These are phyloP conservation scores for Byssothecium circinans DNA, from an alignment of 2,329 filamentous ascomycete species.

Conservation along the genomic window DNA sequence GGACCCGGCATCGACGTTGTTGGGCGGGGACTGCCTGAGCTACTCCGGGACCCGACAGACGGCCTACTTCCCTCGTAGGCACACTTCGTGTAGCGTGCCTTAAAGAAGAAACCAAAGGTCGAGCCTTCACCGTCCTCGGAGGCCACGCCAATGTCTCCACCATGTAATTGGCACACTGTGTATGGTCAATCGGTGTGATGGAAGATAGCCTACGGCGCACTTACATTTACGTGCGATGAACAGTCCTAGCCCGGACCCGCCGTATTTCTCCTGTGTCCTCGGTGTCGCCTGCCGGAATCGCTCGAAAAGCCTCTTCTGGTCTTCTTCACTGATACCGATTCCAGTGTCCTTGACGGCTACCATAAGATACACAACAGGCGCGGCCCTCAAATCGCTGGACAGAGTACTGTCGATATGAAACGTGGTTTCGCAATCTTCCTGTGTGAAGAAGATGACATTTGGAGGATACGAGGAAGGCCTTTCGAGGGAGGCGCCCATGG, in stretches of 20 bases:
- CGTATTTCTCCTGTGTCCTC: constrained; percentile 47
- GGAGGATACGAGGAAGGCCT: constrained; percentile 48
- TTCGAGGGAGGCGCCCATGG: constrained; percentile 42
- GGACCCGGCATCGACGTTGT: constrained; percentile 19
- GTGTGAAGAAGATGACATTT: constrained; percentile 48
- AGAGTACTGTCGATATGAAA: constrained; percentile 47
- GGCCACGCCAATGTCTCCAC: constrained; percentile 43
- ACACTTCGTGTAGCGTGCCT: constrained; percentile 31
- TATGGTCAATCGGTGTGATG: constrained; percentile 3
- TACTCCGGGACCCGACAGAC: constrained; percentile 23
- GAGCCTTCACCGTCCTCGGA: constrained; percentile 40
- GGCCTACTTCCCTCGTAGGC: constrained; percentile 27
- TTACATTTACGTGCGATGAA: constrained; percentile 44
- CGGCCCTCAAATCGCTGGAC: constrained; percentile 46
- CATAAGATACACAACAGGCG: constrained; percentile 46
- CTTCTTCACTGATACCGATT: constrained; percentile 47
- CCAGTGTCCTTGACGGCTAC: constrained; percentile 48
- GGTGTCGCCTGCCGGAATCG: constrained; percentile 46
- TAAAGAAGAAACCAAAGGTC: constrained; percentile 44
- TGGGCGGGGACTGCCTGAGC: constrained; percentile 22
- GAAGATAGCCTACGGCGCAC: neutral
- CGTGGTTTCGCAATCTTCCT: constrained; percentile 28
- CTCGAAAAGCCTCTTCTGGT: constrained; percentile 47
- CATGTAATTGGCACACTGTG: constrained; percentile 41
- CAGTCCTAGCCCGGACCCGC: constrained; percentile 43